Conservation (phyloP, 306 rosid genomes). For the Crataegus laevigata region DNA sequence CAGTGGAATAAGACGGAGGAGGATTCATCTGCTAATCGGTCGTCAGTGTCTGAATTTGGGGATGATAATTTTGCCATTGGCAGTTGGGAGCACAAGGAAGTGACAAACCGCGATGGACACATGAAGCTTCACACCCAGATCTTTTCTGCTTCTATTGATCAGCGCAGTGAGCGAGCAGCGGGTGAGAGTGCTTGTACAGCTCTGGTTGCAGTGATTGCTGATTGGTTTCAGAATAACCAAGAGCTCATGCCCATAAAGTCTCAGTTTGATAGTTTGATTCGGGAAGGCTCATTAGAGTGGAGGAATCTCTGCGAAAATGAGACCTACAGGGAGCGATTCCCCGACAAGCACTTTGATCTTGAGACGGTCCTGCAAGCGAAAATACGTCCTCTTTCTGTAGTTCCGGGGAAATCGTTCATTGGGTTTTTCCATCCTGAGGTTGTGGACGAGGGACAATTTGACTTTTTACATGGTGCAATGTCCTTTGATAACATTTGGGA, state of each 20-base stretch:
- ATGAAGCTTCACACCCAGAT: slow-evolving; percentile 83
- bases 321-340: slow-evolving; percentile 70
- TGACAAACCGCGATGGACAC: slow-evolving; percentile 82
- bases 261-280: slow-evolving; percentile 84
- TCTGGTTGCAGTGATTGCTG: slow-evolving; percentile 89
- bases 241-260: slow-evolving; percentile 90
- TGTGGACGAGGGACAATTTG: slow-evolving; percentile 83
- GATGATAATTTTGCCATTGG: slow-evolving; percentile 93
- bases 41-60: slow-evolving; percentile 88
- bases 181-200: slow-evolving; percentile 99
- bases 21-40: slow-evolving; percentile 68
- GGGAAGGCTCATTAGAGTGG: slow-evolving; percentile 95
- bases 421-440: slow-evolving; percentile 98
- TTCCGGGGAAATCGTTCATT: slow-evolving; percentile 64
- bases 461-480: slow-evolving; percentile 89
- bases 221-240: slow-evolving; percentile 83
- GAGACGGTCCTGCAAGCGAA: slow-evolving; percentile 92
- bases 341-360: slow-evolving; percentile 96
- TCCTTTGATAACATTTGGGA: slow-evolving; percentile 98
- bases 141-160: slow-evolving; percentile 95
- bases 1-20: slow-evolving; percentile 71
- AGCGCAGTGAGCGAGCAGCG: slow-evolving; percentile 95
- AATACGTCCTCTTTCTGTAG: slow-evolving; percentile 80
- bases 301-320: slow-evolving; percentile 83
- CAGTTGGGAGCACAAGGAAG: slow-evolving; percentile 86